Base-by-base conservation (phyloP, 371 early-diverging fungal species). In the Rhizopus arrhizus region DNA sequence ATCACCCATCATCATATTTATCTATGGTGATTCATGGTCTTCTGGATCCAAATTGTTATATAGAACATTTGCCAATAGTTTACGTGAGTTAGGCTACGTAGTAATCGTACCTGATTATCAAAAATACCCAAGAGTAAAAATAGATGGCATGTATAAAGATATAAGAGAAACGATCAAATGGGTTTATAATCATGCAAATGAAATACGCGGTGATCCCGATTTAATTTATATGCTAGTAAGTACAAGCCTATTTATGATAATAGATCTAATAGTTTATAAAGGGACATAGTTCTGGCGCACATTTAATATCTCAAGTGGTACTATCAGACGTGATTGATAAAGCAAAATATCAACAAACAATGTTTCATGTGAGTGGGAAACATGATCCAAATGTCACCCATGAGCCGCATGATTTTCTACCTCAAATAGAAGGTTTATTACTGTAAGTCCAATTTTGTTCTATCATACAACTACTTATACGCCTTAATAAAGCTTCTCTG, bases 71-170 rank as follows among this genome's bases (percentile, higher is more conserved):
- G 91, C 89, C 5, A 76, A 84, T 38, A 86, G 84, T 0, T 61
- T 92, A 15, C 77, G 83, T 38, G 74, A 80, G 31, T 70, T 82
- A 61, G 91, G 91, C 3, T 89, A 89, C 61, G 75, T 86, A 11
- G 89, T 89, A 0, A 79, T 91, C 16, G 76, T 91, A n/a, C 90
- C 91, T 15, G 84, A 90, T 58, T 91, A 91, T 67, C 74, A 85
- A 6, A 80, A 88, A 64, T 89, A 78, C 58, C 91, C 92, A 4
- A 45, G 72, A 43, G 91, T 82, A 16, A 78, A 69, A 32, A 62
- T 83, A 15, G 79, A 67, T 13, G 70, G 74, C 16, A 90, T 90
- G 80, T 79, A 89, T 48, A 64, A 82, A 12, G 91, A 91, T 64
- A 74, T 92, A 13, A 75, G 80, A 58, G 61, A 68, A 33, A 81